Base-by-base conservation (phyloP, 2,329 filamentous ascomycete species). In the Aspergillus sp. region DNA sequence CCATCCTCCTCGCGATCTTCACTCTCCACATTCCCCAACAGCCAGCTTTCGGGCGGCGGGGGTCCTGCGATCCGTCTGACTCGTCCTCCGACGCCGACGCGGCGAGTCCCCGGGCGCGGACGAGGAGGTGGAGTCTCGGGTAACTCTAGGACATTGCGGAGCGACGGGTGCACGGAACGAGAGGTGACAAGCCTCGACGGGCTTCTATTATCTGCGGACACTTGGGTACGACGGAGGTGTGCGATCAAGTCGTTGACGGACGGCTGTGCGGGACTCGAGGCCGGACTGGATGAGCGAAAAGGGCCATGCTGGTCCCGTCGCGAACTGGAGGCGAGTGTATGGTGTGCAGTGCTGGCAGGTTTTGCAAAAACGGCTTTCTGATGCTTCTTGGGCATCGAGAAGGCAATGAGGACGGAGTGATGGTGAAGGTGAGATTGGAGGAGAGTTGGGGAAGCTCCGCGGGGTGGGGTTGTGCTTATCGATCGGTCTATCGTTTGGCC, bases 331-430 rank as follows among this genome's bases (percentile, higher is more conserved):
- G 56, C 56, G 29, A 75, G 64, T 4, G 72, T 70, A 45, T 70
- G 74, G 55, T 77, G 76, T 40, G 68, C 66, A 16, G 70, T 70
- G 45, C 60, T 71, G 32, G 61, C 61, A 31, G 76, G 75, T 53
- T 78, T 79, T 45, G 67, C 60, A 47, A 68, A 66, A 19, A 69
- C 58, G 21, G 61, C 57, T 38, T 69, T 71, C 49, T 69, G 68
- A 63, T 75, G 69, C 63, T 78, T 78, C 66, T 77, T 78, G 62
- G 76, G 75, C 76, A 79, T 79, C 64, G 59, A 61, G 60, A 51
- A 34, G 19, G 25, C 25, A 42, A 17, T 17, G n/a, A 32, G 34
- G 50, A 49, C n/a, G 42, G 50, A 54, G 48, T 51, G 52, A 43
- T n/a, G 29, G 52, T 45, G 41, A 53, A 47, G 43, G 47, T 41